These are phyloP conservation scores for Bryum argenteum DNA, from an alignment of 225 moss, liverwort and hornwort genomes.

Conservation along the genomic window DNA sequence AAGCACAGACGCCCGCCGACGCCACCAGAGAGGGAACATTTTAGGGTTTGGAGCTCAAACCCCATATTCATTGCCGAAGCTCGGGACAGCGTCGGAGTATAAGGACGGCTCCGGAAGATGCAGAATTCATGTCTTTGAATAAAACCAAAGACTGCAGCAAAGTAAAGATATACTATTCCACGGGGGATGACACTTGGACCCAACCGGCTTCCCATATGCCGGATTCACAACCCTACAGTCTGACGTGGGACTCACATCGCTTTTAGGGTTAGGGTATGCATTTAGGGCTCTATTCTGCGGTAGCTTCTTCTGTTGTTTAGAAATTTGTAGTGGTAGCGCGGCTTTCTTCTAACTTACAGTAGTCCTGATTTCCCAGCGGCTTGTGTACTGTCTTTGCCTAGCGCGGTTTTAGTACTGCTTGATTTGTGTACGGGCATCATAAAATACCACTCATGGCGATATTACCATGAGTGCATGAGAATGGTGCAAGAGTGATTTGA, in stretches of 20 bases:
- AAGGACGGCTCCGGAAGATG: accelerated
- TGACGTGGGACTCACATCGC: conserved; percentile 19
- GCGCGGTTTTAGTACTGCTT: background rate
- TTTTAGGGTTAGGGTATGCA: background rate
- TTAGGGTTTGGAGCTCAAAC: background rate
- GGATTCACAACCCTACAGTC: conserved; percentile 44
- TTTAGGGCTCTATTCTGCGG: background rate
- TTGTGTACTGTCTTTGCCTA: background rate
- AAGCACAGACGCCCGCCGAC: background rate
- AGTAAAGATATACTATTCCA: conserved; percentile 53
- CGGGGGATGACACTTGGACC: conserved; percentile 54
- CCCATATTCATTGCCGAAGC: conserved; percentile 25
- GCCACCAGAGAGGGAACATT: background rate
- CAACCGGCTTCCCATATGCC: conserved; percentile 40
- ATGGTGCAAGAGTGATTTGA: background rate
- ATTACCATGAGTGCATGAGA: conserved; percentile 27
- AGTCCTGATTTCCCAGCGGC: too few relatives aligned
- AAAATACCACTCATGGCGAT: conserved; percentile 9
- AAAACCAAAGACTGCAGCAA: conserved; percentile 55
- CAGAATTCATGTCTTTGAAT: accelerated
- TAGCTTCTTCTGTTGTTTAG: too few relatives aligned
- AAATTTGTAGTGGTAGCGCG: too few relatives aligned
- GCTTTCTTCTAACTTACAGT: too few relatives aligned
- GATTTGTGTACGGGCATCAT: background rate
- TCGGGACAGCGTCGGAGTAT: background rate